phyloP scores from a whole-genome alignment of 78 protist species.

The Neovahlkampfia damariscottae region DNA sequence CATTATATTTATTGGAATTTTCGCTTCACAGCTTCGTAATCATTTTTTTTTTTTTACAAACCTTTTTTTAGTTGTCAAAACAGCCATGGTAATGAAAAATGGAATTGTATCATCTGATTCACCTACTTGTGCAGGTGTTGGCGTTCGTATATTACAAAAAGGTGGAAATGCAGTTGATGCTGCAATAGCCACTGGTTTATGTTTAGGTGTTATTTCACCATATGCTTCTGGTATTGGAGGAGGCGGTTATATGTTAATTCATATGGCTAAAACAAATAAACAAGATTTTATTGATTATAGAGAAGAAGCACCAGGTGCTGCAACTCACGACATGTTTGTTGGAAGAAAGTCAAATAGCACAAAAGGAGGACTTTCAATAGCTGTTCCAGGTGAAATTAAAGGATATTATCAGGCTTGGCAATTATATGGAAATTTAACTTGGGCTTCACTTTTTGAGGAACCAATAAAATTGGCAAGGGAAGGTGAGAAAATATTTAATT shows the following conservation, averaged over 20 bases:
- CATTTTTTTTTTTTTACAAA: too few relatives aligned
- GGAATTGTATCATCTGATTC: constrained; percentile 13
- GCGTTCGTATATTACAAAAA: neutral
- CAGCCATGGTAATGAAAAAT: neutral
- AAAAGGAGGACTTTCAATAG: constrained; percentile 2
- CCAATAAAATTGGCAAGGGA: neutral
- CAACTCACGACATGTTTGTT: constrained; percentile 8
- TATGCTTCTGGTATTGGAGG: constrained; percentile 22
- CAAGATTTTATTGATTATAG: constrained; percentile 11
- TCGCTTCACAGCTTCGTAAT: too few relatives aligned
- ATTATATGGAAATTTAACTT: constrained; percentile 3
- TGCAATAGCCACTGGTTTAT: constrained; percentile 5
- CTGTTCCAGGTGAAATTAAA: constrained; percentile 20
- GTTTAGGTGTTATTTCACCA: constrained; percentile 14
- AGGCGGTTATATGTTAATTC: neutral
- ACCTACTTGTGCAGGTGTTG: constrained; percentile 1
- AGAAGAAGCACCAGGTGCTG: constrained; percentile 17
- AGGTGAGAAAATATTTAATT: too few relatives aligned
- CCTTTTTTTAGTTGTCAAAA: too few relatives aligned
- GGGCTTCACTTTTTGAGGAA: neutral
- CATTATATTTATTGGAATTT: too few relatives aligned
- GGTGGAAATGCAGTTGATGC: constrained; percentile 31
- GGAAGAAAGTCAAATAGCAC: neutral
- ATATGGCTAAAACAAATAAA: constrained; percentile 5
- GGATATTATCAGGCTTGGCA: neutral